Conservation (phyloP, 768 basidiomycete species). For the Asterophora lycoperdoides region DNA sequence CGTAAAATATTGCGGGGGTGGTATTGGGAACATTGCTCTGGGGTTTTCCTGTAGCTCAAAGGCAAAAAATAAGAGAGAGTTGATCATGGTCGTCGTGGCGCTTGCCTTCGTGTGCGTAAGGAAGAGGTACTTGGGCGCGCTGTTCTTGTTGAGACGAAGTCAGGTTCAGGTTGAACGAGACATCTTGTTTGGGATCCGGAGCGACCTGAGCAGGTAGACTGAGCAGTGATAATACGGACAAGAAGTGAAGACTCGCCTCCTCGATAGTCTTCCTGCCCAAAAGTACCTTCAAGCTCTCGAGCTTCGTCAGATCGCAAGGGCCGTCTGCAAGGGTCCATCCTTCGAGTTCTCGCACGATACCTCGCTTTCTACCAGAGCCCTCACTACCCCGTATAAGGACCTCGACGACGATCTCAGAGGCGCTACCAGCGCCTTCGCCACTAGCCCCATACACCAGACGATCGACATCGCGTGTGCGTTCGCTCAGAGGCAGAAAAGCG, state of each 20-base stretch:
- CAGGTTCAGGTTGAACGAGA: constrained; percentile 86
- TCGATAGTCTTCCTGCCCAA: constrained; percentile 34
- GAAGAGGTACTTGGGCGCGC: constrained; percentile 79
- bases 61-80: not conserved
- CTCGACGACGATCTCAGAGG: constrained; percentile 58
- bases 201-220: constrained; percentile 21
- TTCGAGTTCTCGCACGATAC: constrained; percentile 57
- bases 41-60: constrained; percentile 30
- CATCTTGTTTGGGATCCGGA: constrained; percentile 60
- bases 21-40: constrained; percentile 16
- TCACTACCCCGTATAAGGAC: constrained; percentile 46
- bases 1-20: constrained; percentile 67
- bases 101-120: constrained; percentile 84
- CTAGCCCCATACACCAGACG: constrained; percentile 53
- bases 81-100: not conserved
- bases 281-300: constrained; percentile 49
- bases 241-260: constrained; percentile 25
- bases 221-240: not conserved
- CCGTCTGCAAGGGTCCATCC: constrained; percentile 47
- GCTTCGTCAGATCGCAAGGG: constrained; percentile 44
- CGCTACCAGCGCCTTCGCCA: constrained; percentile 46
- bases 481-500: constrained; percentile 67
- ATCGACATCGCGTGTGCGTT: constrained; percentile 55
- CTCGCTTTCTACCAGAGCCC: constrained; percentile 43
- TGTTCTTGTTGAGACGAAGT: constrained; percentile 79